Base-by-base conservation (phyloP, 176 grass and related monocot species). In the Oryza rufipogon region DNA sequence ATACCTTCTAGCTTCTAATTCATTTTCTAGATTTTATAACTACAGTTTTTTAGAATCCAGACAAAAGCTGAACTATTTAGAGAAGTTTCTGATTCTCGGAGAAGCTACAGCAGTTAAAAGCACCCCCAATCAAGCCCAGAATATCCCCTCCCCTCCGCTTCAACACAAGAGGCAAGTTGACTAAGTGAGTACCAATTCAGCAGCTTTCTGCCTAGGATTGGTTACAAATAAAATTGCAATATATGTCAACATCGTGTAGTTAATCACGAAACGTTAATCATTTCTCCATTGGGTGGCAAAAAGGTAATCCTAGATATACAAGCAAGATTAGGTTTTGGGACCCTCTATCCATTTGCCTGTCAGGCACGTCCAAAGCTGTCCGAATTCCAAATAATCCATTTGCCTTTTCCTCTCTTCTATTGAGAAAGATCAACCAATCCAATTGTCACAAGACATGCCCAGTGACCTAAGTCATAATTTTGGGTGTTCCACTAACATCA, bases 321-420 rank as follows among this genome's bases (percentile, higher is more conserved):
- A 48, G 67, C 54, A 64, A 61, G 2, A 75, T 34, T 63, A 11
- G 11, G 25, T 22, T 22, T 66, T 32, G 11, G 52, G 56, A 26
- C 41, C 70, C 58, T 83, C 70, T 25, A 10, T 83, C 70, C 39
- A 10, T 83, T 81, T 38, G 79, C 71, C 33, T 58, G 69, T 16
- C 67, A 41, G 20, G 48, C 79, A 81, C 60, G 48, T 61, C 3
- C 54, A 2, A 61, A 5, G 10, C 49, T 16, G 8, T 2, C 11
- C 12, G 6, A 54, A 45, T n/a, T 58, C 30, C 10, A 70, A 16
- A 52, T 14, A 34, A 68, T 61, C 3, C 54, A 2, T 20, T 60
- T 60, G 54, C 19, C 20, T 4, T 61, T 61, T 61, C 51, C 10
- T 51, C 17, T 8, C 7, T 61, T 22, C 19, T 60, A 19, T n/a